These are phyloP conservation scores for Phytophthora ohioensis DNA, from an alignment of 352 stramenopile genomes.

Conservation along the genomic window DNA sequence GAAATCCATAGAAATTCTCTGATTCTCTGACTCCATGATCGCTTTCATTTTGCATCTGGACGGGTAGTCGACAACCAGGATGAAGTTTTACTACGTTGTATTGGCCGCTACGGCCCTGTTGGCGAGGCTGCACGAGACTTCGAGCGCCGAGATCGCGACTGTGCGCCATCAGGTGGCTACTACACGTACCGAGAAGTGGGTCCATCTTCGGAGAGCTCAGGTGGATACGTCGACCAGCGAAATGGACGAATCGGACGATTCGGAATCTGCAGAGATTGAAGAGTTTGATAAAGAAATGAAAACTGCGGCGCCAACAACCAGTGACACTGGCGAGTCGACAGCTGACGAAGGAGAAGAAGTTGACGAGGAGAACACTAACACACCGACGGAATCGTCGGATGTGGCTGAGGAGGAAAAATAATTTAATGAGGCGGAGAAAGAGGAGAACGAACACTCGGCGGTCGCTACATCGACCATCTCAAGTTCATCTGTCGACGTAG, in stretches of 20 bases:
- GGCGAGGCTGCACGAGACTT: slow-evolving; percentile 1
- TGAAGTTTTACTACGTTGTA: slow-evolving; percentile 22
- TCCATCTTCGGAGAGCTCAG: slow-evolving; percentile 27
- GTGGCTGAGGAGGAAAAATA: slow-evolving; percentile 21
- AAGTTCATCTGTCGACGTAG: neutral
- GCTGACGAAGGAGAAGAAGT: slow-evolving; percentile 22
- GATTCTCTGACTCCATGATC: neutral
- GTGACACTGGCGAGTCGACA: neutral
- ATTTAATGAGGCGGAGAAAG: slow-evolving; percentile 16
- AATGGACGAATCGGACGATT: slow-evolving; percentile 3
- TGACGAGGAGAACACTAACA: slow-evolving; percentile 8
- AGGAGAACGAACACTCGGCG: slow-evolving; percentile 11
- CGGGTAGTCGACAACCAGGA: slow-evolving; percentile 1
- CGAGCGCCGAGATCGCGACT: neutral
- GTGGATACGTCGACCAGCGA: slow-evolving; percentile 13
- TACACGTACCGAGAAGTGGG: slow-evolving; percentile 9
- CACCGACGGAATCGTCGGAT: slow-evolving; percentile 6
- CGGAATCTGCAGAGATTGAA: neutral
- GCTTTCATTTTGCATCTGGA: slow-evolving; percentile 33
- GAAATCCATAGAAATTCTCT: no score
- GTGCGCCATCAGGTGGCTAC: slow-evolving; percentile 16
- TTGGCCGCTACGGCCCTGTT: slow-evolving; percentile 12
- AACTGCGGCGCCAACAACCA: slow-evolving; percentile 1
- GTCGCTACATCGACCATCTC: neutral
- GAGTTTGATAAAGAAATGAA: slow-evolving; percentile 12